Conservation (phyloP, 139 green algal species). For the Tetratostichococcus sp. region DNA sequence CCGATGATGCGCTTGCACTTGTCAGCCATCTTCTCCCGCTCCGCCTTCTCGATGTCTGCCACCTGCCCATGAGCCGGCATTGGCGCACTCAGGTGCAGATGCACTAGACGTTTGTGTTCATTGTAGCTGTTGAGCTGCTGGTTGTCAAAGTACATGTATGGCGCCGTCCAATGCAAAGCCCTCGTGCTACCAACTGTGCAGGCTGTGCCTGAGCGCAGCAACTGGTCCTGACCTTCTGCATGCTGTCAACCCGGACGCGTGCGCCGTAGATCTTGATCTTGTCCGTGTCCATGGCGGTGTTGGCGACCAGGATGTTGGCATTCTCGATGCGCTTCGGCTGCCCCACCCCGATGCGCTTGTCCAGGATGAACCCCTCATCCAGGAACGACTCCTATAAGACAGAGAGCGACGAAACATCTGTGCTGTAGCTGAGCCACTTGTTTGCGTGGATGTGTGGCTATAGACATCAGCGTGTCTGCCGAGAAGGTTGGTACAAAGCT, state of each 20-base stretch:
- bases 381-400: constrained; percentile 83
- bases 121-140: no score
- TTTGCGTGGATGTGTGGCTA: no score
- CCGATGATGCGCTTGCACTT: constrained; percentile 91
- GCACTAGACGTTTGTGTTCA: no score
- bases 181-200: no score
- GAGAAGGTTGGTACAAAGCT: no score
- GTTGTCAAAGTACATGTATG: no score
- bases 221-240: constrained; percentile 72
- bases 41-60: constrained; percentile 93
- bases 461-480: no score
- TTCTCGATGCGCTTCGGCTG: constrained; percentile 95
- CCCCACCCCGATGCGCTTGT: constrained; percentile 97
- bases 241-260: constrained; percentile 71
- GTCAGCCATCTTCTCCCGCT: constrained; percentile 94
- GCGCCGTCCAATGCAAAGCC: no score
- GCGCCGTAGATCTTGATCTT: constrained; percentile 99
- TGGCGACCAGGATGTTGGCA: constrained; percentile 96
- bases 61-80: constrained; percentile 54
- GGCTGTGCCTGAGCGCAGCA: no score
- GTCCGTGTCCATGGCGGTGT: constrained; percentile 99
- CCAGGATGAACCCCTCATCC: constrained; percentile 98
- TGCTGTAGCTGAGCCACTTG: no score
- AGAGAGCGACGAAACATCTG: no score
- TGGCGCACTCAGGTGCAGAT: no score